These are phyloP conservation scores for Pittosporum tobira DNA, from an alignment of 129 eudicot species.

Conservation along the genomic window DNA sequence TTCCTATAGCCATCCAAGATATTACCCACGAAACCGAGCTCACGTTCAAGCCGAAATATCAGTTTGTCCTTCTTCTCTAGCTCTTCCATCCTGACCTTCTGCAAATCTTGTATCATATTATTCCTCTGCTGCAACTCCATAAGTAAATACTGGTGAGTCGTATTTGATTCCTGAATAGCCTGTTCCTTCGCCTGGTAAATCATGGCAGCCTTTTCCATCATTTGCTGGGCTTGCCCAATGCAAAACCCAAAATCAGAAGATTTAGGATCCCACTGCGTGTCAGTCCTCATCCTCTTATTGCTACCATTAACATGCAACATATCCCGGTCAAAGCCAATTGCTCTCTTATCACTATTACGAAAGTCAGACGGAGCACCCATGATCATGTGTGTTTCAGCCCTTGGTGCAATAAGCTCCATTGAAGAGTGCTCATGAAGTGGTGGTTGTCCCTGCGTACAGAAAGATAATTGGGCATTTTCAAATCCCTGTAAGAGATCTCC, in stretches of 20 bases:
- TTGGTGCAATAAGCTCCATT: slow-evolving; percentile 32
- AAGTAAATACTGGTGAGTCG: slow-evolving; percentile 31
- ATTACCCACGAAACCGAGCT: slow-evolving; percentile 53
- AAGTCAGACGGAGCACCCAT: slow-evolving; percentile 37
- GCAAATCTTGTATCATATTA: slow-evolving; percentile 27
- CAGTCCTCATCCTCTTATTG: slow-evolving; percentile 54
- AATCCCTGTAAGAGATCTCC: slow-evolving; percentile 54
- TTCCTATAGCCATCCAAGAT: slow-evolving; percentile 53
- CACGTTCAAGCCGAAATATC: slow-evolving; percentile 52
- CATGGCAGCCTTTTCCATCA: slow-evolving; percentile 41
- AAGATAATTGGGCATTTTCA: slow-evolving; percentile 33
- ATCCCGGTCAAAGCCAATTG: slow-evolving; percentile 41
- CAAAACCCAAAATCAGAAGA: slow-evolving; percentile 39
- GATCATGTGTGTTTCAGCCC: slow-evolving; percentile 30
- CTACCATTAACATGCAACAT: slow-evolving; percentile 23
- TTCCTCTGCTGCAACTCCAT: slow-evolving; percentile 39
- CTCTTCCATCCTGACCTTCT: slow-evolving; percentile 39
- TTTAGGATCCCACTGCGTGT: slow-evolving; percentile 41
- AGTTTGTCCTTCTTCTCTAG: slow-evolving; percentile 33
- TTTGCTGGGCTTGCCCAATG: slow-evolving; percentile 43
- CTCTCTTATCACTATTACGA: slow-evolving; percentile 53
- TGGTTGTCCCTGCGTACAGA: slow-evolving; percentile 28
- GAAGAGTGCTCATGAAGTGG: slow-evolving; percentile 28
- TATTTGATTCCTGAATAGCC: slow-evolving; percentile 18
- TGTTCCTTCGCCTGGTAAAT: slow-evolving; percentile 34